phyloP scores from a whole-genome alignment of 305 asterid genomes.

The Solanum chacoense region DNA sequence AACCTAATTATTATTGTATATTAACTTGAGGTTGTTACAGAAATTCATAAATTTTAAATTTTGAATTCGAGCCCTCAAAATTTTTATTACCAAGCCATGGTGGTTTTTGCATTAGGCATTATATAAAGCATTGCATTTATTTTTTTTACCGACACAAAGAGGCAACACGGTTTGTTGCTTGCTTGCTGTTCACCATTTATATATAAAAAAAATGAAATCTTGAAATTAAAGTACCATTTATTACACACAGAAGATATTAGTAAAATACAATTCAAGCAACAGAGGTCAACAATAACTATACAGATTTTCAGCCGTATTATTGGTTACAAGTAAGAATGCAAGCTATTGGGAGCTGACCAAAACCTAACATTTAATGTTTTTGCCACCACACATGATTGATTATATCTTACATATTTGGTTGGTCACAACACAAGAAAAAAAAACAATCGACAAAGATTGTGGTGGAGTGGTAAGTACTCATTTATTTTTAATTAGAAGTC shows the following conservation, averaged over 20 bases:
- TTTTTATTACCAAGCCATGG: background rate
- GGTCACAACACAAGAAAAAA: background rate
- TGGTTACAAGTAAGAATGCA: background rate
- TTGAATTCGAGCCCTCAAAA: fast-evolving
- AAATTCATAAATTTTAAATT: background rate
- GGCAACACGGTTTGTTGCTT: background rate
- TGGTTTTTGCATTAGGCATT: background rate
- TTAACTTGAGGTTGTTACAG: fast-evolving
- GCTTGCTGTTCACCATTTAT: background rate
- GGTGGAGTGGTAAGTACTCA: background rate
- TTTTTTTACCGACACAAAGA: background rate
- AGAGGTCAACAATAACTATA: background rate
- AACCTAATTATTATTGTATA: background rate
- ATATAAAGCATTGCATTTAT: background rate
- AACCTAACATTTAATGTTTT: background rate
- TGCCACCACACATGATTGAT: background rate
- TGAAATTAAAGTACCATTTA: background rate
- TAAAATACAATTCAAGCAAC: constrained; percentile 1
- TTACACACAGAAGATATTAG: background rate
- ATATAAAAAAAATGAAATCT: background rate
- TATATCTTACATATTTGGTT: background rate
- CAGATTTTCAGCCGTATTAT: background rate
- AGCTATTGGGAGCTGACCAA: background rate
- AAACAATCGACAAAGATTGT: background rate
- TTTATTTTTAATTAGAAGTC: background rate